Conservation (phyloP, 495 filamentous ascomycete species). For the Astrothelium subdiscretum region DNA sequence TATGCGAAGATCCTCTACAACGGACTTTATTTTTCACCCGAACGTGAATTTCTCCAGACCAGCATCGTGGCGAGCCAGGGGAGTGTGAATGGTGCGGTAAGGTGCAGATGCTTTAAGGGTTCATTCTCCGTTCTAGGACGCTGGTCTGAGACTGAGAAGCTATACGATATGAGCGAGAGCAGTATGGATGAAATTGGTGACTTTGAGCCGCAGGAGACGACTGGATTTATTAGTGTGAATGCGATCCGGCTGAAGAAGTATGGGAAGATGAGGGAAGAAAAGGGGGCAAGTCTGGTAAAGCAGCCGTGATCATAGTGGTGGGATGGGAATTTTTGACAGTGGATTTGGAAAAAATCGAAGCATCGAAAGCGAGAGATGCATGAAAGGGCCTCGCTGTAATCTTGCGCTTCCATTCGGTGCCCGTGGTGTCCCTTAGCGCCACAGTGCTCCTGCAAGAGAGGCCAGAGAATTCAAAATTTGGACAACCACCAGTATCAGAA, state of each 20-base stretch:
- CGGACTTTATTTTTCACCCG: conserved; percentile 70
- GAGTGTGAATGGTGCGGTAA: conserved; percentile 47
- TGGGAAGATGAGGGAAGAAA: conserved; percentile 54
- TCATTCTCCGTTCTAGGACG: conserved; percentile 62
- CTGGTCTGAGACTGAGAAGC: conserved; percentile 64
- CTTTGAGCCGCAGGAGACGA: conserved; percentile 62
- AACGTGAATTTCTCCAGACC: conserved; percentile 69
- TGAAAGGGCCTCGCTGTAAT: no score
- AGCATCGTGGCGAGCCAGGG: conserved; percentile 59
- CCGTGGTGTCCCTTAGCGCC: no score
- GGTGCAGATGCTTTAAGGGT: conserved; percentile 68
- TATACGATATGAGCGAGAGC: conserved; percentile 69
- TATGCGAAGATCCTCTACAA: conserved; percentile 73
- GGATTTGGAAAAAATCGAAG: no score
- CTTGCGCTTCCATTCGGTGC: no score
- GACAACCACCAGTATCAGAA: no score
- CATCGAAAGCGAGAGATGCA: no score
- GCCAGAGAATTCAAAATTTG: no score
- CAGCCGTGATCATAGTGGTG: not conserved
- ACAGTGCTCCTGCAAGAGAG: no score
- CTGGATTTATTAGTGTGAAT: conserved; percentile 72
- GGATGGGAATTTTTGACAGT: no score
- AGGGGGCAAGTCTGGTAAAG: conserved; percentile 36
- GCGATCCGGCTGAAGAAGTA: conserved; percentile 89
- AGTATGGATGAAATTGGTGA: conserved; percentile 81